Evolutionary conservation across 2,329 filamentous ascomycete species (phyloP).

Genomic region (Lachnellula cervina): DNA sequence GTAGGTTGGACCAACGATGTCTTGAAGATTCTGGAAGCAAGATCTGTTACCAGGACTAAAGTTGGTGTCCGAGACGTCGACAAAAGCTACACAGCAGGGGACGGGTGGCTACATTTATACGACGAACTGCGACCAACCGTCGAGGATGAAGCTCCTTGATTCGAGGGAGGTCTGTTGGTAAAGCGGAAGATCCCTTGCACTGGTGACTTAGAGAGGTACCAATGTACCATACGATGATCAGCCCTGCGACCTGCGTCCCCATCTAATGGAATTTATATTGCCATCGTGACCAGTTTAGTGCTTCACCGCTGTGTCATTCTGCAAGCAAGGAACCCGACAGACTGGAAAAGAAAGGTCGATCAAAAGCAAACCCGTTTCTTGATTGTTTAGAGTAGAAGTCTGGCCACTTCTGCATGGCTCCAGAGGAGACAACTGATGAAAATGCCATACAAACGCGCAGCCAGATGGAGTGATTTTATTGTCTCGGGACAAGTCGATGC

Average conservation of each 20-base stretch:
- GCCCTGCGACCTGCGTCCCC: conserved; percentile 26
- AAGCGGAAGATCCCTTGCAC: conserved; percentile 18
- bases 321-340: conserved; percentile 19
- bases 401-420: conserved; percentile 7
- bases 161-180: conserved; percentile 14
- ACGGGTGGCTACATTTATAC: conserved; percentile 28
- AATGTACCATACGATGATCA: conserved; percentile 12
- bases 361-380: conserved; percentile 1
- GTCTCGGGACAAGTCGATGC: conserved; percentile 5
- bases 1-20: conserved; percentile 17
- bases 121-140: conserved; percentile 14
- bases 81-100: conserved; percentile 26
- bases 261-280: conserved; percentile 8
- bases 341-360: conserved; percentile 10
- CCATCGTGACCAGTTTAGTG: conserved; percentile 19
- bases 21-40: conserved; percentile 6
- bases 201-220: conserved; percentile 7
- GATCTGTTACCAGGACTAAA: conserved; percentile 19
- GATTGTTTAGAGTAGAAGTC: neutral
- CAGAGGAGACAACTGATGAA: neutral
- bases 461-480: conserved; percentile 6
- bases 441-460: neutral
- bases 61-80: conserved; percentile 19
- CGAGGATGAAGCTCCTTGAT: conserved; percentile 23
- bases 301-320: conserved; percentile 22